Conservation (phyloP, 2,329 filamentous ascomycete genomes). For the Aspergillus ruber region DNA sequence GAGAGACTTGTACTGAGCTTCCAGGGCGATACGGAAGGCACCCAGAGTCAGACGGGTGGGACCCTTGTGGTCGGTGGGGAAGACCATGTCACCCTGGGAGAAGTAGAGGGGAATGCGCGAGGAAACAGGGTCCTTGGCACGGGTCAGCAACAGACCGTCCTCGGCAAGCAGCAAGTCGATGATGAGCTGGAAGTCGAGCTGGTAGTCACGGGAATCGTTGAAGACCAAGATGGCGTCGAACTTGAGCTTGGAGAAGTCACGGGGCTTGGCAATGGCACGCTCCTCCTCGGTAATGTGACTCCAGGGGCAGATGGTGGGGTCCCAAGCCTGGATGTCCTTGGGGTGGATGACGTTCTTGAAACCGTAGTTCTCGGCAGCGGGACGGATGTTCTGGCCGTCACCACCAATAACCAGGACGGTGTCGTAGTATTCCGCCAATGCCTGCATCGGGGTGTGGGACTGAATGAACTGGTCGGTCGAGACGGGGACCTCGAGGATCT, state of each 20-base stretch:
- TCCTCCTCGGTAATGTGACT: constrained; percentile 62
- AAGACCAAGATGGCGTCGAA: constrained; percentile 71
- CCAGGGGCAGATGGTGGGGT: constrained; percentile 63
- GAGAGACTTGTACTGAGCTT: constrained; percentile 58
- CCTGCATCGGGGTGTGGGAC: constrained; percentile 71
- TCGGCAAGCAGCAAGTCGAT: constrained; percentile 65
- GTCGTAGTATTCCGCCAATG: constrained; percentile 67
- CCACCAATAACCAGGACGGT: constrained; percentile 70
- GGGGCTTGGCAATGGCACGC: constrained; percentile 59
- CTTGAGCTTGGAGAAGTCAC: constrained; percentile 65
- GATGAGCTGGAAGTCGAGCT: constrained; percentile 70
- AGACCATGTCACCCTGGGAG: constrained; percentile 59
- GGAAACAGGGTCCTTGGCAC: constrained; percentile 58
- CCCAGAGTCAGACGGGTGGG: constrained; percentile 65
- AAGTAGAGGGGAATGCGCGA: constrained; percentile 70
- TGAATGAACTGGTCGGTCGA: constrained; percentile 70
- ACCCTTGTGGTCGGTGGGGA: constrained; percentile 58
- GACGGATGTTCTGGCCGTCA: constrained; percentile 67
- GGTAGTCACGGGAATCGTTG: constrained; percentile 67
- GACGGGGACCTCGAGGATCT: constrained; percentile 60
- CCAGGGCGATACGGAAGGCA: constrained; percentile 67
- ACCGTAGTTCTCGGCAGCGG: constrained; percentile 66
- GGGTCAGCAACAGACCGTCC: constrained; percentile 60
- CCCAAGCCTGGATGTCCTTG: constrained; percentile 67
- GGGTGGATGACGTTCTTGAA: constrained; percentile 68